Evolutionary conservation across 345 rosid species (phyloP).

Genomic region (Lenwebbia sp.): DNA sequence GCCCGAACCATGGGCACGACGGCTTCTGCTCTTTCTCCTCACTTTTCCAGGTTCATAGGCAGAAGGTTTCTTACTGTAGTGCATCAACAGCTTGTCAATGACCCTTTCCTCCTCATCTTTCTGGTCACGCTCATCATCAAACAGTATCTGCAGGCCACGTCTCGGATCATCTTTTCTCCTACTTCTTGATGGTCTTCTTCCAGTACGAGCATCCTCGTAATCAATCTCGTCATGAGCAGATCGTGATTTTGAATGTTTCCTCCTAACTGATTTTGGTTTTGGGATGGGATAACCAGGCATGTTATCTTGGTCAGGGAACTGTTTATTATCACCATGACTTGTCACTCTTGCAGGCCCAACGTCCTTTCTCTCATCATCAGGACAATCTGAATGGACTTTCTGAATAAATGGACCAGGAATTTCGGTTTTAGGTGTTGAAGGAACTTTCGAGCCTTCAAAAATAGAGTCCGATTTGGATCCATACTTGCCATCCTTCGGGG

Average conservation of each 20-base stretch:
- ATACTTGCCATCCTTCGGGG: conserved; percentile 20
- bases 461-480: conserved; percentile 16
- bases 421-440: conserved; percentile 13
- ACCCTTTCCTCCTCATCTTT: conserved; percentile 75
- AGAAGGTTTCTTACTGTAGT: conserved; percentile 77
- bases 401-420: conserved; percentile 7
- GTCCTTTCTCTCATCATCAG: conserved; percentile 16
- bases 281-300: conserved; percentile 21
- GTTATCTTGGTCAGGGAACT: conserved; percentile 9
- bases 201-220: conserved; percentile 18
- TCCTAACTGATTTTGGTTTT: conserved; percentile 49
- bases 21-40: conserved; percentile 48
- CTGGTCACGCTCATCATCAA: conserved; percentile 39
- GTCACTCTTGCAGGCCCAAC: conserved; percentile 10
- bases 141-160: conserved; percentile 50
- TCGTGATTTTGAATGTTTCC: conserved; percentile 36
- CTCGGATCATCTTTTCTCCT: conserved; percentile 58
- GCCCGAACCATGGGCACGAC: conserved; percentile 17
- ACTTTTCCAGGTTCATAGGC: conserved; percentile 28
- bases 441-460: conserved; percentile 14
- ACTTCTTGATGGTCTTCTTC: conserved; percentile 42
- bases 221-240: conserved; percentile 23
- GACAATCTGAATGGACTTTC: conserved; percentile 16
- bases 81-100: conserved; percentile 77
- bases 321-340: conserved; percentile 7